These are phyloP conservation scores for Colletotrichum sp. DNA, from an alignment of 2,329 filamentous ascomycete genomes.

Conservation along the genomic window DNA sequence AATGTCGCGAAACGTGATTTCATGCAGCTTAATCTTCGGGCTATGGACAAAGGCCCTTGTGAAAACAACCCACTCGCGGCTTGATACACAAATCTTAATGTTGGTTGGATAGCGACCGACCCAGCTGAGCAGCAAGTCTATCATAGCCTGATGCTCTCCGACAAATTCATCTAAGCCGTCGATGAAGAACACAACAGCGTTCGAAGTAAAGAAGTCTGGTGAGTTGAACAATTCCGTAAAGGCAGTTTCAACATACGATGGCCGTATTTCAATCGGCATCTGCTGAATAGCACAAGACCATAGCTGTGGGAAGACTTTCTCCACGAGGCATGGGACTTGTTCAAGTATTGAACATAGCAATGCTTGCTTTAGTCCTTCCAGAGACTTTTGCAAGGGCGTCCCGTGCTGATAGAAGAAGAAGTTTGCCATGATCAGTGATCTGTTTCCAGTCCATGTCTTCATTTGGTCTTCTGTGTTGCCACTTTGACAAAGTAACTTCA, in stretches of 20 bases:
- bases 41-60: not conserved
- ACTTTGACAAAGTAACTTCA: not conserved
- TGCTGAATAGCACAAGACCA: not conserved
- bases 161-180: slow-evolving; percentile 6
- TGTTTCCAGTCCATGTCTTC: not conserved
- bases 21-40: not conserved
- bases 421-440: not conserved
- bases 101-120: not conserved
- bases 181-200: not conserved
- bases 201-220: not conserved
- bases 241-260: not conserved
- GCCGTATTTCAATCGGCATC: not conserved
- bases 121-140: not conserved
- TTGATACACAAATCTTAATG: not conserved
- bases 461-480: not conserved
- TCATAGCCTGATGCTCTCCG: not conserved
- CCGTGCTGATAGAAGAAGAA: slow-evolving; percentile 3
- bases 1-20: not conserved
- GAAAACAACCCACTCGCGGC: not conserved
- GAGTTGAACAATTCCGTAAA: not conserved
- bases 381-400: not conserved
- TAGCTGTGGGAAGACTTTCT: not conserved
- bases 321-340: not conserved
- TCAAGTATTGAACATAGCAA: not conserved
- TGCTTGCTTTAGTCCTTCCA: not conserved